Percentiles rank a stretch among this genome's conserved stretches.
phyloP scores from a whole-genome alignment of 371 early-diverging fungal genomes.

The Polyrhizophydium stewartii region DNA sequence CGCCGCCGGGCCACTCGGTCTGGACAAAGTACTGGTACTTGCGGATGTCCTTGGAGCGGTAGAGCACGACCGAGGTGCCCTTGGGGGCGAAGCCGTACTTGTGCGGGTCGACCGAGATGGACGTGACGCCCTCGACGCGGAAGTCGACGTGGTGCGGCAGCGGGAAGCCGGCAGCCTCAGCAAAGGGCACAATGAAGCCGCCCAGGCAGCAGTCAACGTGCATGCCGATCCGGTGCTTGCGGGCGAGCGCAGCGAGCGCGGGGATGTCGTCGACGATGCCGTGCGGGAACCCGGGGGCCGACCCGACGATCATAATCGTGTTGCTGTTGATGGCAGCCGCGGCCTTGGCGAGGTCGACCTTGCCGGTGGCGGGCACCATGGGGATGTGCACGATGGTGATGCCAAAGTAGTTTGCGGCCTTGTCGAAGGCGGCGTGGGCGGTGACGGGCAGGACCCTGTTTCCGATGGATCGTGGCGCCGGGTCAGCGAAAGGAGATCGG shows the following conservation, averaged over 20 bases:
- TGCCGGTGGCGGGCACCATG: constrained; percentile 70
- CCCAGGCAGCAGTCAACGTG: constrained; percentile 97
- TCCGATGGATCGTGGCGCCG: not conserved
- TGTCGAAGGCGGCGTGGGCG: constrained; percentile 94
- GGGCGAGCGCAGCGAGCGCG: constrained; percentile 74
- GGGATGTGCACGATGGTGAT: constrained; percentile 83
- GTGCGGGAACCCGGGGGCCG: constrained; percentile 88
- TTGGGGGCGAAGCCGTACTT: constrained; percentile 93
- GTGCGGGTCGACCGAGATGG: constrained; percentile 95
- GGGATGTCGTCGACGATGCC: constrained; percentile 91
- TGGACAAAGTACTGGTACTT: constrained; percentile 87
- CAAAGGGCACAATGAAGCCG: constrained; percentile 92
- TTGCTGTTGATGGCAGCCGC: constrained; percentile 78
- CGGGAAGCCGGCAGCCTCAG: constrained; percentile 86
- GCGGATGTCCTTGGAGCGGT: constrained; percentile 67
- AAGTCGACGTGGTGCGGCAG: constrained; percentile 79
- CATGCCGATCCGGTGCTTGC: constrained; percentile 75
- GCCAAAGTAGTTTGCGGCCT: constrained; percentile 87
- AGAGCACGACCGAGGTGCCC: constrained; percentile 95
- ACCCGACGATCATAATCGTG: constrained; percentile 91
- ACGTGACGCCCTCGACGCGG: constrained; percentile 88
- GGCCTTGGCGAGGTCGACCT: constrained; percentile 72
- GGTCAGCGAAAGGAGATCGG: not conserved
- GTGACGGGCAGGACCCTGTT: constrained; percentile 81
- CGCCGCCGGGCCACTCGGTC: constrained; percentile 92